Percentiles rank a stretch among this genome's conserved stretches.
Conservation (phyloP, 2,329 filamentous ascomycete genomes). For the Neofusicoccum laricinum region DNA sequence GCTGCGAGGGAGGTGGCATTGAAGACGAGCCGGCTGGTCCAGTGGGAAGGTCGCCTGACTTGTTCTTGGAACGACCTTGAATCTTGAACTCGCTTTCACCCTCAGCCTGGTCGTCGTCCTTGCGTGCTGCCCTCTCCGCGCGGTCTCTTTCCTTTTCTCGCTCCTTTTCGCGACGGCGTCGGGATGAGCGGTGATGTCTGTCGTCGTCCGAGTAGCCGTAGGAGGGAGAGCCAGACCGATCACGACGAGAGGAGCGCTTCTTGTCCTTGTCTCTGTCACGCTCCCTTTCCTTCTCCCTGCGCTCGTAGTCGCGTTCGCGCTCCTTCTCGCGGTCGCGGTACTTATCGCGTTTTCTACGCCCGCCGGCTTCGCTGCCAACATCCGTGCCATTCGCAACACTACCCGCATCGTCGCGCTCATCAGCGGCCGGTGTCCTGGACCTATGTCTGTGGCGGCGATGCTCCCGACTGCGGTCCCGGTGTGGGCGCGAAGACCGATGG, state of each 20-base stretch:
- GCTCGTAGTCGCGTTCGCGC: constrained; percentile 32
- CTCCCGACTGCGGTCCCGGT: constrained; percentile 46
- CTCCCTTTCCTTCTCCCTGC: constrained; percentile 35
- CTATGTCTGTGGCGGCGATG: constrained; percentile 44
- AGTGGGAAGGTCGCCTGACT: constrained; percentile 20
- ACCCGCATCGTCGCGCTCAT: constrained; percentile 30
- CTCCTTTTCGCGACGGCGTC: constrained; percentile 30
- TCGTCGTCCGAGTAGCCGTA: constrained; percentile 37
- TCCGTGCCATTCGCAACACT: constrained; percentile 27
- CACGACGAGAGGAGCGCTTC: constrained; percentile 51
- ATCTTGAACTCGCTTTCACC: constrained; percentile 50
- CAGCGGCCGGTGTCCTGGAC: constrained; percentile 30
- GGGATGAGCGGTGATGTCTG: constrained; percentile 38
- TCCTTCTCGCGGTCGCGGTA: constrained; percentile 40
- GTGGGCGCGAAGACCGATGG: constrained; percentile 44
- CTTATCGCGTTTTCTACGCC: constrained; percentile 28
- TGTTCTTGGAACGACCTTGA: constrained; percentile 37
- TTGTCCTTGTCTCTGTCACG: constrained; percentile 43
- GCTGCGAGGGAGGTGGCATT: constrained; percentile 37
- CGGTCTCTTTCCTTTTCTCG: constrained; percentile 37
- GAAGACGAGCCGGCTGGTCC: constrained; percentile 18
- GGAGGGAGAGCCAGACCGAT: constrained; percentile 40
- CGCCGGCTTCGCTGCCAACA: constrained; percentile 29
- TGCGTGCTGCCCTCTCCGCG: background rate
- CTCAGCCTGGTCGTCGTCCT: constrained; percentile 35